Percentiles rank a stretch among this genome's conserved stretches.
phyloP scores from a whole-genome alignment of 2,329 filamentous ascomycete species.

The Phaeosphaeria sp. region DNA sequence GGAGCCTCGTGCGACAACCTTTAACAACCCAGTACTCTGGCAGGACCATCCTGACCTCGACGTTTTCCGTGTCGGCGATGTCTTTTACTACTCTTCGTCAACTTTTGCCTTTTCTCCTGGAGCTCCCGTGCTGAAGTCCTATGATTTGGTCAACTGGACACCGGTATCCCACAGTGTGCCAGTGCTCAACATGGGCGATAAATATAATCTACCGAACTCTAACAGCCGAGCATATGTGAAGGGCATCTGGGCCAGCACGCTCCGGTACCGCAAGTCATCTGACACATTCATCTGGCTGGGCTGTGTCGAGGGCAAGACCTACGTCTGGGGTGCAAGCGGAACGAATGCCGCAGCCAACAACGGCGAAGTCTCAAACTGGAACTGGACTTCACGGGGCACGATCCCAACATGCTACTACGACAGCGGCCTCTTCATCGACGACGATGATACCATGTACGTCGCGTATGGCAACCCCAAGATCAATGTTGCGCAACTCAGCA shows the following conservation, averaged over 20 bases:
- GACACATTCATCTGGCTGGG: slow-evolving; percentile 65
- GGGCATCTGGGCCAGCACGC: slow-evolving; percentile 63
- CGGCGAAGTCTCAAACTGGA: slow-evolving; percentile 39
- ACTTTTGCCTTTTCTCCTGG: slow-evolving; percentile 65
- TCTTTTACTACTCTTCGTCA: slow-evolving; percentile 63
- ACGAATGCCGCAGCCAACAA: slow-evolving; percentile 46
- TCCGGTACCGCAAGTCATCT: slow-evolving; percentile 59
- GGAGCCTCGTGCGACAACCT: slow-evolving; percentile 30
- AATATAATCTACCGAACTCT: slow-evolving; percentile 56
- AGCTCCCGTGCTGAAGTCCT: slow-evolving; percentile 62
- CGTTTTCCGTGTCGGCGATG: slow-evolving; percentile 58
- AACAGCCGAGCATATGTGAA: slow-evolving; percentile 55
- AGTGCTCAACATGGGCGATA: slow-evolving; percentile 46
- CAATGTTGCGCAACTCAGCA: slow-evolving; percentile 58
- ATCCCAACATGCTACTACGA: slow-evolving; percentile 63
- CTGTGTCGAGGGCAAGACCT: slow-evolving; percentile 60
- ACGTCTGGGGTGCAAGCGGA: slow-evolving; percentile 59
- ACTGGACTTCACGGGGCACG: slow-evolving; percentile 50
- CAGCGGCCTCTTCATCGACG: slow-evolving; percentile 63
- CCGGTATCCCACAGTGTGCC: slow-evolving; percentile 50
- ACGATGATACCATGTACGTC: slow-evolving; percentile 66
- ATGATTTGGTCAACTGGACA: slow-evolving; percentile 61
- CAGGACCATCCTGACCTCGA: slow-evolving; percentile 64
- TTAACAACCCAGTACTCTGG: slow-evolving; percentile 62
- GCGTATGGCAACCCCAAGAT: slow-evolving; percentile 60